Conservation (phyloP, 1,139 yeast genomes). For the Scheffersomyces cryptocercus region DNA sequence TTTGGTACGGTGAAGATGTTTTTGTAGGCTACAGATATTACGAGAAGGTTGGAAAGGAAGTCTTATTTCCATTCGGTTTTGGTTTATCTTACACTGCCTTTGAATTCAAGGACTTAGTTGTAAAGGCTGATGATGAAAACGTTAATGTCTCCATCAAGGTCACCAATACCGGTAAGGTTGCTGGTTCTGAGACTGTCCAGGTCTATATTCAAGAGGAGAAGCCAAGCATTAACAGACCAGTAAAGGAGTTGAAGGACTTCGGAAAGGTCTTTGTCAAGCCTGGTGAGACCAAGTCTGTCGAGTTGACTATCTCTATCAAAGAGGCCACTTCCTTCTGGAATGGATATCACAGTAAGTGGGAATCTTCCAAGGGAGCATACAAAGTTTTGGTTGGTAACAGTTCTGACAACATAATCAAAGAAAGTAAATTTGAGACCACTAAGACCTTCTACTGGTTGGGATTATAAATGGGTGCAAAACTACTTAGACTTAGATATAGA, state of each 20-base stretch:
- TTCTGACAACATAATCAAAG: conserved; percentile 22
- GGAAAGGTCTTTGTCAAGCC: conserved; percentile 46
- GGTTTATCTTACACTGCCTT: conserved; percentile 27
- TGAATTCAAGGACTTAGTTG: conserved; percentile 13
- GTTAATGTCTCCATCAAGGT: conserved; percentile 35
- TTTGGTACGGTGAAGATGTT: conserved; percentile 28
- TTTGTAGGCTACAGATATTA: conserved; percentile 28
- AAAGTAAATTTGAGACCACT: conserved; percentile 11
- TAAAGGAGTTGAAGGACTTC: conserved; percentile 59
- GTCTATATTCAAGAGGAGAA: conserved; percentile 41
- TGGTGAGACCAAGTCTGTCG: conserved; percentile 39
- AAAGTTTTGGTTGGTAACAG: conserved; percentile 46
- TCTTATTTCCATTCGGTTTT: conserved; percentile 25
- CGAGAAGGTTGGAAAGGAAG: conserved; percentile 19
- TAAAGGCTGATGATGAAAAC: conserved; percentile 7
- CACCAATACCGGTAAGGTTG: conserved; percentile 39
- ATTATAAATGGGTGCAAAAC: conserved; percentile 5
- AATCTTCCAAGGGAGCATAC: conserved; percentile 51
- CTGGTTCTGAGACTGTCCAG: conserved; percentile 51
- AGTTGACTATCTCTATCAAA: conserved; percentile 37
- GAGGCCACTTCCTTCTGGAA: conserved; percentile 60
- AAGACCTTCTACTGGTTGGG: conserved; percentile 17
- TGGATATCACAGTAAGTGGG: conserved; percentile 50
- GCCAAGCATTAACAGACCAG: conserved; percentile 49
- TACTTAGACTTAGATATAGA: neutral